Base-by-base conservation (phyloP, 2,329 filamentous ascomycete genomes). In the Capronia coronata region DNA sequence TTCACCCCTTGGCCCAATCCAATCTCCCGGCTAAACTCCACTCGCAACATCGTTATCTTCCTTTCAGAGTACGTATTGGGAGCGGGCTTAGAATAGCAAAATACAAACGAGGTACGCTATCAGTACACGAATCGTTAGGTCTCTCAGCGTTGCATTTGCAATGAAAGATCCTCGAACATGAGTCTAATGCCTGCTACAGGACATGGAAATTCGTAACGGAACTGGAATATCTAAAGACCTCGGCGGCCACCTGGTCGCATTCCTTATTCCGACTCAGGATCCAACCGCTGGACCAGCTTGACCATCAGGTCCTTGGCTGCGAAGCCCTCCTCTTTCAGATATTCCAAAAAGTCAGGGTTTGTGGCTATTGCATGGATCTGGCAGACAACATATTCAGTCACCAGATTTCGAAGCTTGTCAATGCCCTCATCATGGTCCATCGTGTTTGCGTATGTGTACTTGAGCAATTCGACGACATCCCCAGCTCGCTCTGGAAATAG, bases 371-470 rank as follows among this genome's bases (percentile, higher is more conserved):
- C 37, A 19, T 50, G 21, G 10, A 49, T 32, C 48, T 49, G 46
- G 55, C 52, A 65, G 21, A 58, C 52, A 30, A 63, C 22, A 49
- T 64, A 65, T 10, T 55, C 38, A 16, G 50, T 51, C 8, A 58
- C 45, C 3, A 65, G 18, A 13, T 45, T 27, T 19, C 61, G 54
- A 39, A 66, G 14, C n/a, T 50, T 32, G 14, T 60, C 56, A 13
- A 34, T 37, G 2, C 16, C 41, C 8, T 35, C 18, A 2, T 37
- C 38, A 48, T 19, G 55, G 49, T 16, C 56, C 50, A n/a, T 57
- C 49, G 67, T 67, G 37, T 68, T 64, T 9, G 57, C 56, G 49
- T 68, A 71, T 25, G 61, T 60, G 49, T 66, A 70, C n/a, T 61
- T 60, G 29, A 68, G 43, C 43, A 70, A 51, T 14, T 61, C 61